Conservation (phyloP, 176 grass and related monocot genomes). For the Raddia distichophylla region DNA sequence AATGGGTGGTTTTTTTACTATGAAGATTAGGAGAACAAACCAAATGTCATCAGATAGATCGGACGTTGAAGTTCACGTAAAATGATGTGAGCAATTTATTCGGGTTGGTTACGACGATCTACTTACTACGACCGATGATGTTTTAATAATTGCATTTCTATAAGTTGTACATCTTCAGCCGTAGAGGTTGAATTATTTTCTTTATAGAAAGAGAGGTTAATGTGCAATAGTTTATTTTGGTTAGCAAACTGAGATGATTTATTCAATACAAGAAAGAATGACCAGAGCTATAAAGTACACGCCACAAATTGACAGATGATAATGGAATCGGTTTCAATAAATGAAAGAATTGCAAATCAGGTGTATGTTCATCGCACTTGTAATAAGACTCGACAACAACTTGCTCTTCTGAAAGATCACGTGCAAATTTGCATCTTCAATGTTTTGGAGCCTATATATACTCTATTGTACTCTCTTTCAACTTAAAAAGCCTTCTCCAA, state of each 20-base stretch:
- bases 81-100: too few species aligned
- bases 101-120: too few species aligned
- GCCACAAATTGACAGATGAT: neutral
- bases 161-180: too few species aligned
- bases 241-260: neutral
- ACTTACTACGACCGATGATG: too few species aligned
- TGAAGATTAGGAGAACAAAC: too few species aligned
- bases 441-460: neutral
- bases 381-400: conserved; percentile 8
- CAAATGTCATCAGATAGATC: too few species aligned
- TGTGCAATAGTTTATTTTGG: neutral
- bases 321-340: conserved; percentile 13
- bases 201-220: neutral
- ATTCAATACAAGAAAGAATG: conserved; percentile 33
- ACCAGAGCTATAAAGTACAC: neutral
- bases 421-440: conserved; percentile 20
- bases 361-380: neutral
- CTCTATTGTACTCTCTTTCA: neutral
- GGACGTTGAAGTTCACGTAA: too few species aligned
- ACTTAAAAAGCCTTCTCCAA: neutral
- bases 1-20: too few species aligned
- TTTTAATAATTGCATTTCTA: too few species aligned
- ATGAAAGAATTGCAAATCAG: neutral
- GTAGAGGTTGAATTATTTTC: too few species aligned
- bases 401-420: conserved; percentile 23